These are phyloP conservation scores for Populus tremula DNA, from an alignment of 345 rosid species.

Conservation along the genomic window DNA sequence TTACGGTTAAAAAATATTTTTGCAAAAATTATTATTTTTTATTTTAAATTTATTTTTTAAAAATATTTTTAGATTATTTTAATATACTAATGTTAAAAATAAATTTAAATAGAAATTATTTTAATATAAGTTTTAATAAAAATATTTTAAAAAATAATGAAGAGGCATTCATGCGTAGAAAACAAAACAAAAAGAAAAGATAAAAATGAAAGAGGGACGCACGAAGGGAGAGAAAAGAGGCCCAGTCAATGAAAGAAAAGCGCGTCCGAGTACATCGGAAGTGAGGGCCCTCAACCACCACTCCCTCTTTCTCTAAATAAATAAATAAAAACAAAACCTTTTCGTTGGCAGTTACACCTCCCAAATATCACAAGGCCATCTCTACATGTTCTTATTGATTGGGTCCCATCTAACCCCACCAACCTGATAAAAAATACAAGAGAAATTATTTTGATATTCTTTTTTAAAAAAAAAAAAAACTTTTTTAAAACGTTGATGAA, in stretches of 20 bases:
- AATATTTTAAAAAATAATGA: too few relatives aligned
- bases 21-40: too few relatives aligned
- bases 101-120: too few relatives aligned
- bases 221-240: not conserved
- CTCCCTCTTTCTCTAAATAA: not conserved
- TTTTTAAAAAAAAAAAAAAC: not conserved
- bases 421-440: not conserved
- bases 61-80: too few relatives aligned
- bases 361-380: not conserved
- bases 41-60: too few relatives aligned
- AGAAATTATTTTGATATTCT: not conserved
- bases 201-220: not conserved
- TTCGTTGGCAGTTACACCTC: not conserved
- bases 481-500: too few relatives aligned
- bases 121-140: too few relatives aligned
- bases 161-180: not conserved
- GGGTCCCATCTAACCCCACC: not conserved
- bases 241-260: slow-evolving; percentile 19
- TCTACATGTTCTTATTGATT: not conserved
- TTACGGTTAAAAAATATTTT: too few relatives aligned
- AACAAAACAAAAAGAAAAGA: not conserved
- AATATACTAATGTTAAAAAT: too few relatives aligned
- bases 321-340: not conserved
- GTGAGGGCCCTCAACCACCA: slow-evolving; percentile 37
- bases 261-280: slow-evolving; percentile 40